Evolutionary conservation across 805 yeast genomes (phyloP).

Genomic region (Zygosaccharomyces bisporus): DNA sequence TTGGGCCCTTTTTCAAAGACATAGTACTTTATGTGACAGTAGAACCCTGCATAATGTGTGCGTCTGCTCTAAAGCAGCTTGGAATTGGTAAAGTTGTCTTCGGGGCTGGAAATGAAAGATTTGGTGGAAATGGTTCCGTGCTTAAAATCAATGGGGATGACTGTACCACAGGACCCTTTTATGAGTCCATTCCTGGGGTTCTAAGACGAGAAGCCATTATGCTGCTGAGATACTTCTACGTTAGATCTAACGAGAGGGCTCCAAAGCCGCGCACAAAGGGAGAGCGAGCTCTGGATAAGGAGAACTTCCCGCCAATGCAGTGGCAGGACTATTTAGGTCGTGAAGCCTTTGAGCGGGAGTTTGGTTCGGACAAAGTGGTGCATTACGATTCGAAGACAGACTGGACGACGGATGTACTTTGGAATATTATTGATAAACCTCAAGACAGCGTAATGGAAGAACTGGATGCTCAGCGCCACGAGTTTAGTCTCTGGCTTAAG

Average conservation of each 20-base stretch:
- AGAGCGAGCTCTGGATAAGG: slow-evolving; percentile 54
- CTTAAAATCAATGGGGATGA: slow-evolving; percentile 51
- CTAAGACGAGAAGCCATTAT: slow-evolving; percentile 77
- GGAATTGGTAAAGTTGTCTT: slow-evolving; percentile 71
- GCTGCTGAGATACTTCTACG: slow-evolving; percentile 75
- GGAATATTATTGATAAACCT: slow-evolving; percentile 27
- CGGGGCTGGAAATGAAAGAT: slow-evolving; percentile 92
- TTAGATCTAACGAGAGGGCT: slow-evolving; percentile 79
- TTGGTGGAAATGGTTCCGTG: slow-evolving; percentile 95
- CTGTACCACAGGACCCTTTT: slow-evolving; percentile 19
- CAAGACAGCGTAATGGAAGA: slow-evolving; percentile 17
- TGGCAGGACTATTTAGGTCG: slow-evolving; percentile 51
- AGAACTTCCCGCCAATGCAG: slow-evolving; percentile 56
- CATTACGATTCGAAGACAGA: slow-evolving; percentile 21
- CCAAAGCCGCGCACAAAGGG: slow-evolving; percentile 77
- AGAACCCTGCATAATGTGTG: slow-evolving; percentile 99
- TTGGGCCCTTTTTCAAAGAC: slow-evolving; percentile 44
- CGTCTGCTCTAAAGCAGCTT: slow-evolving; percentile 79
- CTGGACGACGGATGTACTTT: slow-evolving; percentile 20
- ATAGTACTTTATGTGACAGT: slow-evolving; percentile 86
- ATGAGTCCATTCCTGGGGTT: slow-evolving; percentile 57
- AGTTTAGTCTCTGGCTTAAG: slow-evolving; percentile 10
- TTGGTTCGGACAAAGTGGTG: slow-evolving; percentile 17
- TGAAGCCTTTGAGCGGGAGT: slow-evolving; percentile 43
- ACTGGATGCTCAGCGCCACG: slow-evolving; percentile 13